Conservation (phyloP, 352 stramenopile genomes). For the Pseudoperonospora humuli region DNA sequence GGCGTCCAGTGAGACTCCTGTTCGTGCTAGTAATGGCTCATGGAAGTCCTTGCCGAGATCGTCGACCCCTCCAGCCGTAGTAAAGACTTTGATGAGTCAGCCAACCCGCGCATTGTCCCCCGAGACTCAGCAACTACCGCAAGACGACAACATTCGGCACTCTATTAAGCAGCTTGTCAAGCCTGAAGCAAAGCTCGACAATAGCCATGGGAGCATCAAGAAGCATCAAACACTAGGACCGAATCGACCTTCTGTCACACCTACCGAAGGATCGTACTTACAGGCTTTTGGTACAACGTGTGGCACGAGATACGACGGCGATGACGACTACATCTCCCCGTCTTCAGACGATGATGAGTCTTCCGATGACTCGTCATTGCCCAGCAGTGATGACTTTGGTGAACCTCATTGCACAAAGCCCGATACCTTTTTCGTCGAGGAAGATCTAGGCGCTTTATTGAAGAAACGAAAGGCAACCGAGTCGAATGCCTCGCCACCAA, state of each 20-base stretch:
- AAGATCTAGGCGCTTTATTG: constrained; percentile 26
- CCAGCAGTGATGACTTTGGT: constrained; percentile 22
- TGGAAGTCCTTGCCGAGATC: constrained; percentile 26
- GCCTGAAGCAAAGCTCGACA: constrained; percentile 9
- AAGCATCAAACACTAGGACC: background rate
- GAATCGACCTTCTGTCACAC: constrained; percentile 8
- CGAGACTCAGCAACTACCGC: constrained; percentile 1
- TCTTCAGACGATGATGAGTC: constrained; percentile 33
- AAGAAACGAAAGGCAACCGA: constrained; percentile 22
- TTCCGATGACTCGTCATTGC: constrained; percentile 27
- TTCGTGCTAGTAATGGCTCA: constrained; percentile 15
- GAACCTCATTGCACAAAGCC: constrained; percentile 25
- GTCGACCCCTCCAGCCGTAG: constrained; percentile 4
- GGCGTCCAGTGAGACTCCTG: constrained; percentile 49
- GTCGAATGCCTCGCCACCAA: constrained; percentile 1
- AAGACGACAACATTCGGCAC: constrained; percentile 1
- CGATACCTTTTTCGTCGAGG: constrained; percentile 31
- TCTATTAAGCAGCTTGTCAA: constrained; percentile 6
- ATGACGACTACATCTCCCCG: constrained; percentile 23
- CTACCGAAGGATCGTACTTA: constrained; percentile 18
- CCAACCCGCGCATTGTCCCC: too few species aligned
- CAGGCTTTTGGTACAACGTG: constrained; percentile 24
- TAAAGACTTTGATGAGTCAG: constrained; percentile 12
- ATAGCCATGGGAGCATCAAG: constrained; percentile 11
- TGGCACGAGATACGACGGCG: constrained; percentile 13